These are phyloP conservation scores for Saprolegnia parasitica DNA, from an alignment of 352 stramenopile genomes.

Conservation along the genomic window DNA sequence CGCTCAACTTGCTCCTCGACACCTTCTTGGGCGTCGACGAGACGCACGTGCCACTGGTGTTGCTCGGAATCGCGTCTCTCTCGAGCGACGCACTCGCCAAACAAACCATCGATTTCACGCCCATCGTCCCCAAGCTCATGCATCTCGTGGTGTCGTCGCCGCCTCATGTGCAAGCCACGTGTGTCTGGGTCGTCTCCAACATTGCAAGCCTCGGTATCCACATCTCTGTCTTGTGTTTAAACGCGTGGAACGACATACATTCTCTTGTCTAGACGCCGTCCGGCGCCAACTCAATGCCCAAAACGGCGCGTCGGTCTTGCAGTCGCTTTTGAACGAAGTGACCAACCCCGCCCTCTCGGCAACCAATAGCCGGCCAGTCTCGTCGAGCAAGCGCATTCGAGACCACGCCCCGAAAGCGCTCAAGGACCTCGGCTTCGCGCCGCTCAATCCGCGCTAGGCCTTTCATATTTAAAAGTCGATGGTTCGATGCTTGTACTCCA, in stretches of 20 bases:
- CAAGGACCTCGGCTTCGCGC: conserved; percentile 51
- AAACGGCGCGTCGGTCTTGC: conserved; percentile 51
- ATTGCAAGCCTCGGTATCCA: conserved; percentile 60
- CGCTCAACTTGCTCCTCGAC: conserved; percentile 35
- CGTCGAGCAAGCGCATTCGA: conserved; percentile 64
- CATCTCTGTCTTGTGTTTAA: background rate
- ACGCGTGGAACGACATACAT: background rate
- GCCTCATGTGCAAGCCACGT: conserved; percentile 55
- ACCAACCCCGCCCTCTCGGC: conserved; percentile 21
- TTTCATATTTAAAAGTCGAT: no score
- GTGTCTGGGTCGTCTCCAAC: conserved; percentile 75
- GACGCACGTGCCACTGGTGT: conserved; percentile 53
- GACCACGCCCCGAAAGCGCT: conserved; percentile 76
- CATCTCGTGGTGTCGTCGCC: conserved; percentile 47
- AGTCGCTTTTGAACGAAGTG: conserved; percentile 59
- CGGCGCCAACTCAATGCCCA: conserved; percentile 46
- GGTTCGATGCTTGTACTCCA: no score
- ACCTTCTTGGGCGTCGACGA: conserved; percentile 34
- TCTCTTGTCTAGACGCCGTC: conserved; percentile 41
- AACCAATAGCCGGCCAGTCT: conserved; percentile 36
- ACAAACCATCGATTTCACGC: conserved; percentile 36
- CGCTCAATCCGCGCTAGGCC: background rate
- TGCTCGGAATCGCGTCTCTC: conserved; percentile 60
- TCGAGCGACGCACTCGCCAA: conserved; percentile 41
- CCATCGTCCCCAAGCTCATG: conserved; percentile 42